Evolutionary conservation across 805 yeast species (phyloP).

Genomic region (Pichia occidentalis): DNA sequence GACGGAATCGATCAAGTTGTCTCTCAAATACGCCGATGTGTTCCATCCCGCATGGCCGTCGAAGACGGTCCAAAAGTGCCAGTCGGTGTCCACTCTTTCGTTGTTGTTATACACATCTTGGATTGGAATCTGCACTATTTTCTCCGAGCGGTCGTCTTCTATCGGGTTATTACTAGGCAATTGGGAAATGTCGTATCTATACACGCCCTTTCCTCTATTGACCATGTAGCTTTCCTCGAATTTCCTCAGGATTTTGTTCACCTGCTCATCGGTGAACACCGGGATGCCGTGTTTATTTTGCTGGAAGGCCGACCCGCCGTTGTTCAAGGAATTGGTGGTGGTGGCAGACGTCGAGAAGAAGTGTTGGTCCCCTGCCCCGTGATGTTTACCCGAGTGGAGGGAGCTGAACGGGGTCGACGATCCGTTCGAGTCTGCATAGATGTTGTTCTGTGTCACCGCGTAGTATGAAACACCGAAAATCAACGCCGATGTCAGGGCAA

Average conservation of each 20-base stretch:
- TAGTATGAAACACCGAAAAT: slow-evolving; percentile 30
- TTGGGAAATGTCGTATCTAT: slow-evolving; percentile 84
- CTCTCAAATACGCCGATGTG: slow-evolving; percentile 80
- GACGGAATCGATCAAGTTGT: slow-evolving; percentile 70
- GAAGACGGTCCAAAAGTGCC: slow-evolving; percentile 93
- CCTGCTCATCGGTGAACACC: slow-evolving; percentile 61
- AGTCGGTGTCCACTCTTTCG: slow-evolving; percentile 47
- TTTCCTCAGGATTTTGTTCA: slow-evolving; percentile 59
- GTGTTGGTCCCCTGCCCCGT: slow-evolving; percentile 14
- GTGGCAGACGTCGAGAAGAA: slow-evolving; percentile 36
- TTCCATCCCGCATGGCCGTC: slow-evolving; percentile 98
- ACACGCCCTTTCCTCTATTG: slow-evolving; percentile 79
- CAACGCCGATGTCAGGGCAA: slow-evolving; percentile 30
- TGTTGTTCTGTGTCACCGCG: slow-evolving; percentile 24
- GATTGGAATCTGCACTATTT: slow-evolving; percentile 67
- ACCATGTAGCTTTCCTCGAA: slow-evolving; percentile 76
- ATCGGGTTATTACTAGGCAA: slow-evolving; percentile 88
- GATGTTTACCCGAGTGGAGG: neutral
- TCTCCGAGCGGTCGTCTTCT: slow-evolving; percentile 89
- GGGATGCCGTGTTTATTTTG: slow-evolving; percentile 48
- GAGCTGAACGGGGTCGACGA: slow-evolving; percentile 7
- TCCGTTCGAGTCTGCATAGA: slow-evolving; percentile 26
- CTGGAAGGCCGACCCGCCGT: slow-evolving; percentile 33
- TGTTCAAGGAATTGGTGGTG: slow-evolving; percentile 34
- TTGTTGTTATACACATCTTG: slow-evolving; percentile 49